phyloP scores from a whole-genome alignment of 495 filamentous ascomycete species.

The Cenococcum geophilum region DNA sequence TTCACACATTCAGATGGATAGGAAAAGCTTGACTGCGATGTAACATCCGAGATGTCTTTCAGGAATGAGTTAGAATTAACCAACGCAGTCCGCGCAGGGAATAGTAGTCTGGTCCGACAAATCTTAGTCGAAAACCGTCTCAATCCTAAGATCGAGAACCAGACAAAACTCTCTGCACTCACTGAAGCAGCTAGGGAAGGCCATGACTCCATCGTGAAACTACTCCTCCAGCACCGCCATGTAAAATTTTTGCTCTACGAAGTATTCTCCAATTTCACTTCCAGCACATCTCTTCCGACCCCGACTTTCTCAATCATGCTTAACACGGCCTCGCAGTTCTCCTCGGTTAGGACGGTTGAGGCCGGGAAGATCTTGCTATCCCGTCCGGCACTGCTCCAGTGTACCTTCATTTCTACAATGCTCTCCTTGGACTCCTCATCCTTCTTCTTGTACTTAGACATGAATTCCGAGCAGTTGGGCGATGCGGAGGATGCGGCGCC shows the following conservation, averaged over 20 bases:
- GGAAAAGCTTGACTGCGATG: too few species aligned
- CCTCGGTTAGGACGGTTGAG: conserved; percentile 31
- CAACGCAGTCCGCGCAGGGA: too few species aligned
- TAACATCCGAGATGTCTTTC: too few species aligned
- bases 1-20: too few species aligned
- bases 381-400: conserved; percentile 26
- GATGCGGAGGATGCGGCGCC: conserved; percentile 20
- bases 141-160: too few species aligned
- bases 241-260: too few species aligned
- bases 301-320: conserved; percentile 30
- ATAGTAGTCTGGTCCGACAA: too few species aligned
- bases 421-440: conserved; percentile 12
- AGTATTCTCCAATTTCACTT: conserved; percentile 25
- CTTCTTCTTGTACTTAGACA: conserved; percentile 30
- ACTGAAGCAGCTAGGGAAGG: too few species aligned
- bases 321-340: conserved; percentile 32
- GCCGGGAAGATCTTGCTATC: conserved; percentile 31
- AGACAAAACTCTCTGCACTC: neutral
- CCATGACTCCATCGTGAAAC: too few species aligned
- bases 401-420: conserved; percentile 29
- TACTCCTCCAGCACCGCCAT: too few species aligned
- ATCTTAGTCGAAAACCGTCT: too few species aligned
- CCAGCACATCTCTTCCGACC: conserved; percentile 32
- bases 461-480: conserved; percentile 32
- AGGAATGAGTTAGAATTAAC: too few species aligned